A percentile compares a stretch with the other conserved stretches of the same genome.
Conservation (phyloP, 2,329 filamentous ascomycete species). For the Corynespora cassiicola region DNA sequence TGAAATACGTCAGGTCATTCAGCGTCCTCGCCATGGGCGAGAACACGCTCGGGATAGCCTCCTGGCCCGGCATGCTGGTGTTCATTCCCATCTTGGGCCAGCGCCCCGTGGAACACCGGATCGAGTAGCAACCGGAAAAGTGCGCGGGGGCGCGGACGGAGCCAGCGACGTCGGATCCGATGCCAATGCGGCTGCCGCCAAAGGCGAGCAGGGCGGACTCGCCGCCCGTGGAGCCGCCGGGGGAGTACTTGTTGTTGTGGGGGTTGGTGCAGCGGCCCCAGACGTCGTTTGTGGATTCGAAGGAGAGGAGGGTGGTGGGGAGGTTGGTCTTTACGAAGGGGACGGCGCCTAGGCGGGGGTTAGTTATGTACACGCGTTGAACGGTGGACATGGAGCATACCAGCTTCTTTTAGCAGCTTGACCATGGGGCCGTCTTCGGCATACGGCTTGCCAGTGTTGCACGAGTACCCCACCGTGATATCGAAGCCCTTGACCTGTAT, state of each 20-base stretch:
- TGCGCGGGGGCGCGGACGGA: conserved; percentile 87
- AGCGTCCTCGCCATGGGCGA: conserved; percentile 91
- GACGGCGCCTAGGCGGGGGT: conserved; percentile 68
- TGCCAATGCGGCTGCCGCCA: conserved; percentile 82
- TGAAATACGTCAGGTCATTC: conserved; percentile 84
- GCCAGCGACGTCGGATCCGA: conserved; percentile 90
- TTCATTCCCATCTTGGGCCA: conserved; percentile 87
- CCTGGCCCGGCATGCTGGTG: conserved; percentile 91
- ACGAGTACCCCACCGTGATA: conserved; percentile 79
- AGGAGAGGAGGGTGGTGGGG: conserved; percentile 84
- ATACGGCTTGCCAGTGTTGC: conserved; percentile 71
- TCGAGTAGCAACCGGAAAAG: conserved; percentile 85
- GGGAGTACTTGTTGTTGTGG: conserved; percentile 82
- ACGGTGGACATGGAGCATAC: conserved; percentile 30
- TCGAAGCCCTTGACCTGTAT: conserved; percentile 85
- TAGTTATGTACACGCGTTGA: conserved; percentile 4
- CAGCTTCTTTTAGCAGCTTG: conserved; percentile 81
- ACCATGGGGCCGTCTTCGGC: conserved; percentile 74
- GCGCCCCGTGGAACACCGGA: conserved; percentile 85
- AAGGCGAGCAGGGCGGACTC: conserved; percentile 83
- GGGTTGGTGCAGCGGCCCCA: conserved; percentile 87
- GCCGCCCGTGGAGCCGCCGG: conserved; percentile 86
- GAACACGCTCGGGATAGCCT: conserved; percentile 87
- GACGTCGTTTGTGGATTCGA: conserved; percentile 79
- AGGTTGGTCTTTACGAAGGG: conserved; percentile 94